Percentiles rank a stretch among this genome's conserved stretches.
Conservation (phyloP, 2,329 filamentous ascomycete species). For the Huntiella moniliformis region DNA sequence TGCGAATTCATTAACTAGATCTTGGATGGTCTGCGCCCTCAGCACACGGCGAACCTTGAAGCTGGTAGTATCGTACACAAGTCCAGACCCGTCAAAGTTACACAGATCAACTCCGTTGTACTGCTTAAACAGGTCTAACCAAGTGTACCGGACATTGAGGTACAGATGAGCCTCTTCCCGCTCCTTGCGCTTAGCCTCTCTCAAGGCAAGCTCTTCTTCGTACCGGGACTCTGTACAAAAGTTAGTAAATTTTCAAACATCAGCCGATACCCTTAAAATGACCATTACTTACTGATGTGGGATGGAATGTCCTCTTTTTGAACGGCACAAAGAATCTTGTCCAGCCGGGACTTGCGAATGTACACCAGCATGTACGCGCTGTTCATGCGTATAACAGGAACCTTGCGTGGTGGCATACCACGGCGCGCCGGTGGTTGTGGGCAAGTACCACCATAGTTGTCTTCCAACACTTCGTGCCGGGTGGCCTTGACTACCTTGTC, state of each 20-base stretch:
- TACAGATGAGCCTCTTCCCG: slow-evolving; percentile 89
- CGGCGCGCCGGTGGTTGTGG: slow-evolving; percentile 28
- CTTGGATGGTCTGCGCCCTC: slow-evolving; percentile 53
- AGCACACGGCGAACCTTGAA: slow-evolving; percentile 57
- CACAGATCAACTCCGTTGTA: slow-evolving; percentile 76
- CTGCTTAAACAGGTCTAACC: slow-evolving; percentile 58
- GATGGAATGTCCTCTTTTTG: slow-evolving; percentile 58
- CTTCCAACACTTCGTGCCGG: slow-evolving; percentile 76
- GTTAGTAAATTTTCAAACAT: slow-evolving; percentile 9
- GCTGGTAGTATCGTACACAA: slow-evolving; percentile 32
- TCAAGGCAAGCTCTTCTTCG: slow-evolving; percentile 59
- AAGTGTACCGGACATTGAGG: slow-evolving; percentile 66
- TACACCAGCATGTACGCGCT: slow-evolving; percentile 99
- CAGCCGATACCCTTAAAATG: not conserved
- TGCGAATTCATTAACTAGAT: slow-evolving; percentile 55
- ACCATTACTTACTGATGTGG: slow-evolving; percentile 6
- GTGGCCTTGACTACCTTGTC: slow-evolving; percentile 93
- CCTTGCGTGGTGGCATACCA: slow-evolving; percentile 32
- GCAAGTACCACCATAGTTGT: slow-evolving; percentile 91
- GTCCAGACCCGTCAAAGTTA: slow-evolving; percentile 27
- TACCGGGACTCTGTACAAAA: slow-evolving; percentile 43
- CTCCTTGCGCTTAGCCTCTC: slow-evolving; percentile 67
- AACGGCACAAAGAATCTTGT: slow-evolving; percentile 61
- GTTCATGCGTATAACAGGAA: slow-evolving; percentile 44
- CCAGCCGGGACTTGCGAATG: slow-evolving; percentile 69